Evolutionary conservation across 2,329 filamentous ascomycete species (phyloP).

Genomic region (Rhinocladiella mackenziei): DNA sequence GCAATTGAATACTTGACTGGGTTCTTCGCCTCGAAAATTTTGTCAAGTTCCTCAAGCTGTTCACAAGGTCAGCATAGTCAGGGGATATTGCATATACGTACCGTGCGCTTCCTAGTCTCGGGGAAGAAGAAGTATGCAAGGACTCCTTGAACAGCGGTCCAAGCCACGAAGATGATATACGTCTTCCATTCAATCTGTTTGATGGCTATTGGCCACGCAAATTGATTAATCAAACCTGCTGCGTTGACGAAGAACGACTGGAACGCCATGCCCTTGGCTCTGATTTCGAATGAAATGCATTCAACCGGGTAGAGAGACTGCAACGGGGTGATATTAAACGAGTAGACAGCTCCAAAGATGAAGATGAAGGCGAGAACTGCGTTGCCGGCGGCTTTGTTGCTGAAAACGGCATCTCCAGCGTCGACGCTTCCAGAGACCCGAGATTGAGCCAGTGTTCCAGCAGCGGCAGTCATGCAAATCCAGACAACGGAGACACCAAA

Average conservation of each 20-base stretch:
- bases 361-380: conserved; percentile 53
- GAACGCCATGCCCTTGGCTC: conserved; percentile 56
- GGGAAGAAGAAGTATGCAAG: conserved; percentile 7
- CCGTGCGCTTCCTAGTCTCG: conserved; percentile 8
- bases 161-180: conserved; percentile 43
- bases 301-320: conserved; percentile 53
- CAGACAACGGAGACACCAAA: conserved; percentile 50
- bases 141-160: conserved; percentile 32
- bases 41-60: conserved; percentile 9
- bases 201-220: conserved; percentile 37
- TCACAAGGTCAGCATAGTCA: not conserved
- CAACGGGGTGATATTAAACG: conserved; percentile 48
- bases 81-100: not conserved
- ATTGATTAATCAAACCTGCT: conserved; percentile 49
- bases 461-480: conserved; percentile 49
- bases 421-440: conserved; percentile 19
- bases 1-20: conserved; percentile 3
- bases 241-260: conserved; percentile 44
- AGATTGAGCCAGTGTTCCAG: conserved; percentile 35
- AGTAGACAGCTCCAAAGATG: conserved; percentile 53
- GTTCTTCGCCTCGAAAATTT: conserved; percentile 7
- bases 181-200: conserved; percentile 49
- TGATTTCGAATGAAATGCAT: conserved; percentile 51
- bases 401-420: conserved; percentile 30
- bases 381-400: conserved; percentile 41